Conservation (phyloP, 768 basidiomycete genomes). For the Obba rivulosa region DNA sequence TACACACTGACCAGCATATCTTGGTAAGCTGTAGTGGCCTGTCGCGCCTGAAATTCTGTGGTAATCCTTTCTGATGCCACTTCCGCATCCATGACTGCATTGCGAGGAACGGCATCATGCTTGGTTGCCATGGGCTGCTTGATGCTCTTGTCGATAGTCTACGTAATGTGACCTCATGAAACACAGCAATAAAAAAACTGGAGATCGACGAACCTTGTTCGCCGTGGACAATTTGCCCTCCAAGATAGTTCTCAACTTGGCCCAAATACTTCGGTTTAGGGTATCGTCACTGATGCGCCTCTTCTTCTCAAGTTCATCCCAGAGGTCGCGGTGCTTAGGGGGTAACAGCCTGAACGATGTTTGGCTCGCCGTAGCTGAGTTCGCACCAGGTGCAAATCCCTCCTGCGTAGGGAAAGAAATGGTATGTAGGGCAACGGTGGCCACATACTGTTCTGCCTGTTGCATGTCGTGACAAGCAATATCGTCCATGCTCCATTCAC, state of each 20-base stretch:
- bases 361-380: constrained; percentile 39
- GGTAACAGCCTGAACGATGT: constrained; percentile 82
- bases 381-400: constrained; percentile 56
- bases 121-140: constrained; percentile 12
- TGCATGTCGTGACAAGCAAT: constrained; percentile 70
- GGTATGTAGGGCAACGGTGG: constrained; percentile 79
- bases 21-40: constrained; percentile 63
- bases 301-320: constrained; percentile 78
- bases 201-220: constrained; percentile 34
- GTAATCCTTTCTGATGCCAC: constrained; percentile 28
- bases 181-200: too few relatives aligned
- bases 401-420: constrained; percentile 59
- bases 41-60: constrained; percentile 55
- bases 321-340: constrained; percentile 77
- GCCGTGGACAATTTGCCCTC: constrained; percentile 47
- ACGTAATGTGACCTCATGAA: neutral
- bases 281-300: constrained; percentile 57
- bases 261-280: constrained; percentile 69
- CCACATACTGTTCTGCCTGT: constrained; percentile 89
- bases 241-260: constrained; percentile 57
- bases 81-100: too few relatives aligned
- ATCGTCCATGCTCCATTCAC: constrained; percentile 79
- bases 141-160: constrained; percentile 3
- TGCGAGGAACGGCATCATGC: neutral
- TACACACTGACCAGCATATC: constrained; percentile 73